phyloP scores from a whole-genome alignment of 768 basidiomycete species.

The Rhizopogon vinicolor region DNA sequence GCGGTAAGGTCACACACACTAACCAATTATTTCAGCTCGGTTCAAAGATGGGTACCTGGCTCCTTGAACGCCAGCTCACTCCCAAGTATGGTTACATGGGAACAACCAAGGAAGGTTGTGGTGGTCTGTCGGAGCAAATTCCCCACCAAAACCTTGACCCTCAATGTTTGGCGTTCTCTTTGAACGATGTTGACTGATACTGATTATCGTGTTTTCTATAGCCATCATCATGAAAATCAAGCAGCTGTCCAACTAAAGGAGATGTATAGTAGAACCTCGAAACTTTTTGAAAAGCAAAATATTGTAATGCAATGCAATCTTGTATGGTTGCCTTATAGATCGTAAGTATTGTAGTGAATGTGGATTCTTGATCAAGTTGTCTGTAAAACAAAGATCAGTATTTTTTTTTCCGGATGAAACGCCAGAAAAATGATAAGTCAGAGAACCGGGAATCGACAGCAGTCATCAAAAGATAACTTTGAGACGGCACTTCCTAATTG shows the following conservation, averaged over 20 bases:
- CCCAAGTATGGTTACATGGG: conserved; percentile 84
- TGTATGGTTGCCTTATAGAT: background rate
- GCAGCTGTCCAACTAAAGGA: conserved; percentile 23
- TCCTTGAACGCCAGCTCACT: conserved; percentile 75
- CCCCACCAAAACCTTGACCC: conserved; percentile 78
- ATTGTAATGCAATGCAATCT: background rate
- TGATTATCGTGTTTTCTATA: conserved; percentile 7
- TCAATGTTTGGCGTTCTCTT: conserved; percentile 47
- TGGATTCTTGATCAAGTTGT: background rate
- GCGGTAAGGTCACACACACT: background rate
- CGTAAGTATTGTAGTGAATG: background rate
- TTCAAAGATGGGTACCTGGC: conserved; percentile 82
- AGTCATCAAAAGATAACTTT: conserved; percentile 21
- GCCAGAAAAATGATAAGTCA: conserved; percentile 11
- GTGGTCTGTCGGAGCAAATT: conserved; percentile 82
- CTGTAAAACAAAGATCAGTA: background rate
- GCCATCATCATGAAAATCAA: conserved; percentile 46
- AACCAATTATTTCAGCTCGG: conserved; percentile 46
- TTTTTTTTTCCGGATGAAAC: background rate
- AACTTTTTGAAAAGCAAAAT: background rate
- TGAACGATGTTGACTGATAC: background rate
- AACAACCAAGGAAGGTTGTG: conserved; percentile 68
- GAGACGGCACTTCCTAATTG: conserved; percentile 35
- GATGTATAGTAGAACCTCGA: background rate
- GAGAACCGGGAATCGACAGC: conserved; percentile 31